phyloP scores from a whole-genome alignment of 495 filamentous ascomycete species.

The Tuber aestivum region DNA sequence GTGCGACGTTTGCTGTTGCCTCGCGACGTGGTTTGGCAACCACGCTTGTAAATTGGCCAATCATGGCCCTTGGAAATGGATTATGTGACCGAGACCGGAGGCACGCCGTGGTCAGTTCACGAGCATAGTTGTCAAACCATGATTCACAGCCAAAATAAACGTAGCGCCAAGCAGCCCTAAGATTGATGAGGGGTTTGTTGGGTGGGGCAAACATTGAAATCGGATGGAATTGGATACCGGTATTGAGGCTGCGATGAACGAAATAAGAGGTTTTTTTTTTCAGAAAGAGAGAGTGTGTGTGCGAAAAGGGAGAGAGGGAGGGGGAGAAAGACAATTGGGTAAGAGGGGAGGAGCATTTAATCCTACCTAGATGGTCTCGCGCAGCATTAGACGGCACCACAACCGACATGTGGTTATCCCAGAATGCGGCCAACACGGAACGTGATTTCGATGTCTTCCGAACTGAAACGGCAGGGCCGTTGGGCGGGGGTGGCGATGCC shows the following conservation, averaged over 20 bases:
- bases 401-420: conserved; percentile 48
- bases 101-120: no score
- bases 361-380: conserved; percentile 54
- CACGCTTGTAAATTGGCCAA: no score
- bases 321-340: conserved; percentile 9
- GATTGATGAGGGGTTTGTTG: neutral
- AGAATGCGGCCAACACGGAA: conserved; percentile 43
- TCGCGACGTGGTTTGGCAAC: no score
- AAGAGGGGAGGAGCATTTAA: conserved; percentile 13
- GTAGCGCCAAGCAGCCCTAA: no score
- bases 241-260: conserved; percentile 35
- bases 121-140: no score
- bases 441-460: neutral
- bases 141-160: no score
- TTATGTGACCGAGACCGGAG: no score
- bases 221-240: conserved; percentile 16
- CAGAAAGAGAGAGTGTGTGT: conserved; percentile 5
- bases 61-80: no score
- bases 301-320: conserved; percentile 11
- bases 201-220: neutral
- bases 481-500: neutral
- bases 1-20: no score
- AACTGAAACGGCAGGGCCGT: neutral
- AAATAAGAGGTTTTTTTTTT: neutral
- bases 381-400: conserved; percentile 47